Evolutionary conservation across 495 filamentous ascomycete species (phyloP), one percentile per base, ranked within the genome.

Genomic region (Melanomma pulvis-pyrius): DNA sequence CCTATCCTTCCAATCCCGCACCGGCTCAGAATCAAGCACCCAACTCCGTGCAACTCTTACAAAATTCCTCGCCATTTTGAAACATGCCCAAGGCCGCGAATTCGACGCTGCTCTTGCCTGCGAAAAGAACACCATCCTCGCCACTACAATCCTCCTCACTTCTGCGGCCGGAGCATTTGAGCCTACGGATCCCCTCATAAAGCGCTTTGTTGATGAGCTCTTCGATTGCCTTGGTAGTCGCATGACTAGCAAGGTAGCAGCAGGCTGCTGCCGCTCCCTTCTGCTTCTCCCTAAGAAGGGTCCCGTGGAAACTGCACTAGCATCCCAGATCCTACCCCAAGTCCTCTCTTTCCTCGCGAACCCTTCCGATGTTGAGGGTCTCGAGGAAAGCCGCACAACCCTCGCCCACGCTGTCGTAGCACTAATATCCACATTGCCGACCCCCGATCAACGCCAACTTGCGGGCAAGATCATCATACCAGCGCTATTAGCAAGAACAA

Each of bases 71-170:
- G 84, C 86, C 39, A 93, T 92, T 39, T 88, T 96, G 59, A 85
- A 88, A 0, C 82, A 91, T 63, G 91, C 91, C 3, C 93, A 96
- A 75, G 90, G 89, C 69, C 86, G 92, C 12, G 92, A 96, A 72
- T 84, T 82, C 0, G 87, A 91, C n/a, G 84, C 86, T 1, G 89
- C 90, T 1, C 77, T 99, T 25, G 80, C 91, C 2, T 96, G 92
- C 71, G 93, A 96, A 68, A 97, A 94, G 79, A 98, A 97, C 69
- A 90, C 90, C 19, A 86, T 99, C 0, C 82, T 98, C 50, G 89
- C 91, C 0, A 86, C 87, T 51, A 96, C 96, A 1, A 90, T 99
- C 67, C 83, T 99, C 21, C 83, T 99, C 48, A 96, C 91, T 4
- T 87, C 88, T 30, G 90, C 90, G 32, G 82, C 85, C 30, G 89